phyloP scores from a whole-genome alignment of 2,329 filamentous ascomycete species.

The Lizonia empirigonia region DNA sequence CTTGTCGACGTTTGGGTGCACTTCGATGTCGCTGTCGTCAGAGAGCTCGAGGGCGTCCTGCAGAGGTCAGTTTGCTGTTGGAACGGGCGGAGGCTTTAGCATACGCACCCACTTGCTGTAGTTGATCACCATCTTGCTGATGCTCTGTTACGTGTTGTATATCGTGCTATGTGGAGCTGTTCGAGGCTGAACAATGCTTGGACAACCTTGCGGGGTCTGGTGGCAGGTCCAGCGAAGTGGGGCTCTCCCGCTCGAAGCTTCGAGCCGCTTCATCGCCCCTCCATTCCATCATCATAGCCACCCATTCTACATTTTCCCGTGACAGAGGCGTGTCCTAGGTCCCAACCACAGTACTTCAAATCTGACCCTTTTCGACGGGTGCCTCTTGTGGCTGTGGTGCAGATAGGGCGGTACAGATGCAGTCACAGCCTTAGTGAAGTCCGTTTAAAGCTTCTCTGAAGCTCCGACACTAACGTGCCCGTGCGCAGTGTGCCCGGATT shows the following conservation, averaged over 20 bases:
- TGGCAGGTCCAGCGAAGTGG: conserved; percentile 11
- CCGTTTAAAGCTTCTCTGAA: too few relatives aligned
- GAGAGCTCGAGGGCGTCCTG: conserved; percentile 92
- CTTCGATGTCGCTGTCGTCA: conserved; percentile 97
- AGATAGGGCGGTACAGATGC: too few relatives aligned
- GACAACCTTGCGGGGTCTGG: conserved; percentile 17
- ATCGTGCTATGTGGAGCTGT: conserved; percentile 18
- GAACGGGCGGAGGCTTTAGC: neutral
- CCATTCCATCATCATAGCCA: neutral
- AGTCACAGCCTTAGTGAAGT: too few relatives aligned
- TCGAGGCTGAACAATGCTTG: conserved; percentile 20
- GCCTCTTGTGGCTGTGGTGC: conserved; percentile 67
- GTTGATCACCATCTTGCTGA: conserved; percentile 61
- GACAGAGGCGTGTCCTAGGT: too few relatives aligned
- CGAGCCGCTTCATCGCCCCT: conserved; percentile 25
- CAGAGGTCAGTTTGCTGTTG: conserved; percentile 15
- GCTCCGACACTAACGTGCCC: too few relatives aligned
- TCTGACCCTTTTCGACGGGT: too few relatives aligned
- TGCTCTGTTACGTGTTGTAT: conserved; percentile 4
- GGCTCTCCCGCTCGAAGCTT: conserved; percentile 29
- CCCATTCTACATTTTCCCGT: too few relatives aligned
- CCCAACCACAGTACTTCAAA: too few relatives aligned
- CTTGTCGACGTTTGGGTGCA: conserved; percentile 99
- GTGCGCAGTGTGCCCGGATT: too few relatives aligned
- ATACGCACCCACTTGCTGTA: conserved; percentile 72